phyloP scores from a whole-genome alignment of 768 basidiomycete genomes.

The Mycena maculata region DNA sequence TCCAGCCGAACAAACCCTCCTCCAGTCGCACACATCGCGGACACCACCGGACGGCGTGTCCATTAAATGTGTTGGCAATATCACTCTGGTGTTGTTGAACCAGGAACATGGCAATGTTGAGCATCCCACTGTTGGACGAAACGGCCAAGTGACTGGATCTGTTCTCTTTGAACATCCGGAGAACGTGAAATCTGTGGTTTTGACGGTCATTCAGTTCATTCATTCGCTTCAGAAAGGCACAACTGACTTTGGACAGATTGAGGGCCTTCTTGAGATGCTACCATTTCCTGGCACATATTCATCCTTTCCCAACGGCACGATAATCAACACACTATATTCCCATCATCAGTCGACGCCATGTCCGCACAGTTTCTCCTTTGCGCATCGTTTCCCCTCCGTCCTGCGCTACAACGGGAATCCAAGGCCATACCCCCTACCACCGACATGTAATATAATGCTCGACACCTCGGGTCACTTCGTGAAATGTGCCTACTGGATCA shows the following conservation, averaged over 20 bases:
- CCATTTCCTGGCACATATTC: not conserved
- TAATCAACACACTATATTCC: conserved; percentile 9
- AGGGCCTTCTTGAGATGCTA: not conserved
- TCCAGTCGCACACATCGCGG: not conserved
- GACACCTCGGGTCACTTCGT: not conserved
- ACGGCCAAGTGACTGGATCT: not conserved
- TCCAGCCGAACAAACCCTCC: not conserved
- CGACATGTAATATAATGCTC: conserved; percentile 11
- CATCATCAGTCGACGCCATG: not conserved
- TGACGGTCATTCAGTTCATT: not conserved
- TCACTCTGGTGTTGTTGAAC: not conserved
- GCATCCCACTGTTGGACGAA: not conserved
- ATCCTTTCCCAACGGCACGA: not conserved
- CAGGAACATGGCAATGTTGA: conserved; percentile 7
- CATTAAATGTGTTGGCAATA: not conserved
- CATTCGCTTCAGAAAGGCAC: not conserved
- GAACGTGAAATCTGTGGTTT: conserved; percentile 12
- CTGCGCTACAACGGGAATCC: not conserved
- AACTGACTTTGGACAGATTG: not conserved
- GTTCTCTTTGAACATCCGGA: not conserved
- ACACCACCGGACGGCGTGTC: not conserved
- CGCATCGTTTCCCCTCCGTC: not conserved
- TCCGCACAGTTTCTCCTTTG: conserved; percentile 3
- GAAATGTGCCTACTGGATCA: conserved; percentile 16
- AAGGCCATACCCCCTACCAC: conserved; percentile 1